Evolutionary conservation across 306 rosid species (phyloP), one percentile per base, ranked within the genome.

Genomic region (Vachellia collinsii): DNA sequence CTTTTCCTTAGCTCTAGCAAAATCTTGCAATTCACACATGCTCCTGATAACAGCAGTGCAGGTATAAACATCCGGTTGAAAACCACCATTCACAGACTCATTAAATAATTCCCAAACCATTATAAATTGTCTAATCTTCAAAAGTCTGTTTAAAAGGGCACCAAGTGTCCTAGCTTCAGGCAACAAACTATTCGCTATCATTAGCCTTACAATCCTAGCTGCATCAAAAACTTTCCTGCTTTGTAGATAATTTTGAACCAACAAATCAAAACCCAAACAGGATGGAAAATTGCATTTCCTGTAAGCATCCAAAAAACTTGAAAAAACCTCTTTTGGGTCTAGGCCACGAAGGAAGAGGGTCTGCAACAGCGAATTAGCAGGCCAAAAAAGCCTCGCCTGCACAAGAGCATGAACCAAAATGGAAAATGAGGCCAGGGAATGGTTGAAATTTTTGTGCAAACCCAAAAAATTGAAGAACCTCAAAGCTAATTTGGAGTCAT

Each of bases 391-490:
- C 46, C 77, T 79, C 20, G 75, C 72, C 23, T 88, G 91, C 43
- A 86, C 90, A 17, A 93, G 89, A 19, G 95, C 84, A 16, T 93
- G 99, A 67, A 94, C 83, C 85, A 94, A 77, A 63, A 94, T 90
- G 39, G 95, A 86, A 75, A 91, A 94, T 12, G 97, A 93, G 76
- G 94, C 67, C 12, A 86, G 82, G 2, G 99, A 89, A 68, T 94
- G 99, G 70, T 84, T 80, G 85, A 94, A 90, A 78, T 85, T 89
- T 81, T 80, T 76, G 88, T 91, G 95, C 70, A 94, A 82, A 43
- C 99, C 99, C 72, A 94, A 81, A 75, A 93, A 94, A 81, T 94
- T 94, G 88, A 94, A 94, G 90, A 94, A 93, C 67, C 97, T 87
- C 84, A 94, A 80, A 29, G 97, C 97, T 82, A 93, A 82, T 88